Conservation (phyloP, 768 basidiomycete genomes). For the Macrolepiota fuliginosa region DNA sequence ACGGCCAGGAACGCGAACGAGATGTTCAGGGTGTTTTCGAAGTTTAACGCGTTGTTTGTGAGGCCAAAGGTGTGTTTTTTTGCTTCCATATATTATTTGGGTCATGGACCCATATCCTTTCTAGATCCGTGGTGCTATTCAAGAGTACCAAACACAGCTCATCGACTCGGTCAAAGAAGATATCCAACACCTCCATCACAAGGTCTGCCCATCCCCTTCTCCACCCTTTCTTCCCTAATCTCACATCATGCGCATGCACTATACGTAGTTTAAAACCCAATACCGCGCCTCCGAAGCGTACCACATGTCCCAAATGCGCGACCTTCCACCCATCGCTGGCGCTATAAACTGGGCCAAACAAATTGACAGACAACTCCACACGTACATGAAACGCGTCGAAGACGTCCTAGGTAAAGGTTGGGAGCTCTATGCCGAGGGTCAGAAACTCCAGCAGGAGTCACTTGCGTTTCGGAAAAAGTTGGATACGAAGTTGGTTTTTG, state of each 20-base stretch:
- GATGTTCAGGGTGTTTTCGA: constrained; percentile 99
- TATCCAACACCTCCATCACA: constrained; percentile 92
- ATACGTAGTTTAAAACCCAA: constrained; percentile 83
- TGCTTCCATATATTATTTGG: background rate
- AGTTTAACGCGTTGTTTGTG: constrained; percentile 81
- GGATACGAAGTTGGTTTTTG: constrained; percentile 90
- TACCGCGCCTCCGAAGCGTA: constrained; percentile 95
- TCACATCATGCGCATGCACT: too few species aligned
- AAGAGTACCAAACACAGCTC: constrained; percentile 98
- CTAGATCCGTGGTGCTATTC: constrained; percentile 95
- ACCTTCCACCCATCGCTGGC: constrained; percentile 96
- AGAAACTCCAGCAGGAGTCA: constrained; percentile 92
- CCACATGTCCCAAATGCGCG: constrained; percentile 98
- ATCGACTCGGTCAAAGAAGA: constrained; percentile 99
- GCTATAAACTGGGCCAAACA: constrained; percentile 99
- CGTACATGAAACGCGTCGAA: constrained; percentile 99
- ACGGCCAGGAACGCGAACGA: constrained; percentile 97
- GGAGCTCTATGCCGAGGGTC: constrained; percentile 99
- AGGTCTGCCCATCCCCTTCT: constrained; percentile 40
- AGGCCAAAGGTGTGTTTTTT: constrained; percentile 15
- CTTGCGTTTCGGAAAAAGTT: constrained; percentile 93
- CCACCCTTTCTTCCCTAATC: background rate
- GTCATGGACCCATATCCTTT: background rate
- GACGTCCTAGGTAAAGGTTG: constrained; percentile 98
- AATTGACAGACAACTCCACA: constrained; percentile 92